Percentiles rank a stretch among this genome's conserved stretches.
These are phyloP conservation scores for Phaseolus lunatus DNA, from an alignment of 306 rosid species.

Conservation along the genomic window DNA sequence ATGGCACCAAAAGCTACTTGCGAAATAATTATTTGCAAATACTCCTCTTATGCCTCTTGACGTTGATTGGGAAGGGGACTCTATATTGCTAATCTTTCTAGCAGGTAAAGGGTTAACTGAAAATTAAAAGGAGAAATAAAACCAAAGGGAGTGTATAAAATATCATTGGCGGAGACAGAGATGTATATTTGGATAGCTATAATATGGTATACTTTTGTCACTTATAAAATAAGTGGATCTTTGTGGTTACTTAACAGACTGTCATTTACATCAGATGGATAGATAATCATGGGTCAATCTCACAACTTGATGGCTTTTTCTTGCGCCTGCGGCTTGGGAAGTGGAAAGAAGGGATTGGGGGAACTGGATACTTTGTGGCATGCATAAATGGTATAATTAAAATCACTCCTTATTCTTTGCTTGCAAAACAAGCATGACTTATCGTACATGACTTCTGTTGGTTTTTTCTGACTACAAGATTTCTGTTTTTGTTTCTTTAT, in stretches of 20 bases:
- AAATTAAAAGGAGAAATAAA: neutral
- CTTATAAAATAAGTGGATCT: slow-evolving; percentile 13
- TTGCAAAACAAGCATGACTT: slow-evolving; percentile 1
- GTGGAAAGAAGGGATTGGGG: slow-evolving; percentile 83
- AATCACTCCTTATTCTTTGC: slow-evolving; percentile 33
- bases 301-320: slow-evolving; percentile 79
- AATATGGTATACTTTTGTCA: slow-evolving; percentile 10
- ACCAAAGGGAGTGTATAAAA: neutral
- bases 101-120: neutral
- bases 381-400: slow-evolving; percentile 71
- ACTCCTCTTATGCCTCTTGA: neutral
- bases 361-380: slow-evolving; percentile 90
- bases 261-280: slow-evolving; percentile 69
- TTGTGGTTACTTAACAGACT: slow-evolving; percentile 40
- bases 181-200: neutral
- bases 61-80: slow-evolving; percentile 3
- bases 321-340: slow-evolving; percentile 90
- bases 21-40: neutral
- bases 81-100: neutral
- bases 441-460: slow-evolving; percentile 1
- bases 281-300: slow-evolving; percentile 54
- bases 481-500: neutral
- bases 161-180: neutral
- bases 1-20: neutral
- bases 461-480: neutral